phyloP scores from a whole-genome alignment of 768 basidiomycete species.

The Omphalotus guepiniiformis region DNA sequence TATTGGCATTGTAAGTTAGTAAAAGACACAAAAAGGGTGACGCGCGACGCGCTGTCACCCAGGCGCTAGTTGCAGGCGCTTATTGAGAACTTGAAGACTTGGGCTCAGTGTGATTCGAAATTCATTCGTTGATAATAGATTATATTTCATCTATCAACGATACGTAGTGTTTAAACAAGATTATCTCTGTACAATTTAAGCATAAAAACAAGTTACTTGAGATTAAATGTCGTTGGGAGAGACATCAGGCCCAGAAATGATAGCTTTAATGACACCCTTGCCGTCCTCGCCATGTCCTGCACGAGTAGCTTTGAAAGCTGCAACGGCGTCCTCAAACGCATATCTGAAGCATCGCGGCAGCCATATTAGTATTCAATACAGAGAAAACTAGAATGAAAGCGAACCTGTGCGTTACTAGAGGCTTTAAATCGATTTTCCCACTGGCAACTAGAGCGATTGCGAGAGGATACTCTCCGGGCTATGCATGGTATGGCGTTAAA shows the following conservation, averaged over 20 bases:
- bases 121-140: too few relatives aligned
- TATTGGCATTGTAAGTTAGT: constrained; percentile 11
- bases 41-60: too few relatives aligned
- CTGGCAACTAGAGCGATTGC: constrained; percentile 80
- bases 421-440: constrained; percentile 82
- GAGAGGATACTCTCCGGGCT: constrained; percentile 83
- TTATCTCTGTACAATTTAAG: too few relatives aligned
- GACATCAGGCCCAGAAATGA: constrained; percentile 80
- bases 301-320: constrained; percentile 80
- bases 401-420: constrained; percentile 85
- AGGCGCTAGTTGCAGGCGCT: too few relatives aligned
- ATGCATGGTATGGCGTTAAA: background rate
- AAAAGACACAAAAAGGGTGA: background rate
- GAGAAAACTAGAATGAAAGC: constrained; percentile 12
- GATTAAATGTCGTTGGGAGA: constrained; percentile 34
- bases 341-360: constrained; percentile 44
- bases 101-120: too few relatives aligned
- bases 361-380: constrained; percentile 3
- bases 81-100: too few relatives aligned
- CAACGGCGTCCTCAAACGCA: constrained; percentile 69
- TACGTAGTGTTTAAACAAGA: too few relatives aligned
- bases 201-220: background rate
- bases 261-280: constrained; percentile 82
- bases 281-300: constrained; percentile 82
- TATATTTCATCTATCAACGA: too few relatives aligned